Evolutionary conservation across 2,329 filamentous ascomycete genomes (phyloP).

Genomic region (Trichoderma sp.): DNA sequence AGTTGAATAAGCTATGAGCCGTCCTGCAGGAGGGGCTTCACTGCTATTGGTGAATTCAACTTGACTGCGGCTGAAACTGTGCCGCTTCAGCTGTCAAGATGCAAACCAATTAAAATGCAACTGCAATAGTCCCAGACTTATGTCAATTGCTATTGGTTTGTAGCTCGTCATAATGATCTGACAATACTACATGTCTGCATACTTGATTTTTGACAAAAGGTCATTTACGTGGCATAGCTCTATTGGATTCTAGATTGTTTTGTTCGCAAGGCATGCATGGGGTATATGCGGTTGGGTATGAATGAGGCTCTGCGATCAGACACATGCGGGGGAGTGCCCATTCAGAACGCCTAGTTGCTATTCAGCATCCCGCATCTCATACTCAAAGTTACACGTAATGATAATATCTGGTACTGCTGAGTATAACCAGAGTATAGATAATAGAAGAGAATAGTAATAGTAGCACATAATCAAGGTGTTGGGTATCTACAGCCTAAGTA

Average conservation of each 20-base stretch:
- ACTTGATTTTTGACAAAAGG: background rate
- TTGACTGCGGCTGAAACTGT: background rate
- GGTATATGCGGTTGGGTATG: background rate
- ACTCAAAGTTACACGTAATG: background rate
- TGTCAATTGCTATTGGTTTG: background rate
- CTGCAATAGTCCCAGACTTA: background rate
- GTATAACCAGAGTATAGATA: slow-evolving; percentile 41
- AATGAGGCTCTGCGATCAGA: background rate
- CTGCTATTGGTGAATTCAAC: background rate
- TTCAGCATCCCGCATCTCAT: background rate
- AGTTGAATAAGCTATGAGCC: background rate
- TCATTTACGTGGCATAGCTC: background rate
- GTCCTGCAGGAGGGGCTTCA: background rate
- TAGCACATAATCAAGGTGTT: no score
- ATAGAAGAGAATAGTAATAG: background rate
- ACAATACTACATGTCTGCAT: background rate
- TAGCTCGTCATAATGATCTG: background rate
- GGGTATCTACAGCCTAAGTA: no score
- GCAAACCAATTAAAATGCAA: background rate
- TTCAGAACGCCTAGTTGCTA: background rate
- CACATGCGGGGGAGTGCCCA: background rate
- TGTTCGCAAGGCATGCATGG: background rate
- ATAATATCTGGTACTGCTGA: background rate
- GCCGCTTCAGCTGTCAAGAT: background rate
- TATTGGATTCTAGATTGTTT: background rate